phyloP scores from a whole-genome alignment of 345 rosid species.

The Arabis alpina region DNA sequence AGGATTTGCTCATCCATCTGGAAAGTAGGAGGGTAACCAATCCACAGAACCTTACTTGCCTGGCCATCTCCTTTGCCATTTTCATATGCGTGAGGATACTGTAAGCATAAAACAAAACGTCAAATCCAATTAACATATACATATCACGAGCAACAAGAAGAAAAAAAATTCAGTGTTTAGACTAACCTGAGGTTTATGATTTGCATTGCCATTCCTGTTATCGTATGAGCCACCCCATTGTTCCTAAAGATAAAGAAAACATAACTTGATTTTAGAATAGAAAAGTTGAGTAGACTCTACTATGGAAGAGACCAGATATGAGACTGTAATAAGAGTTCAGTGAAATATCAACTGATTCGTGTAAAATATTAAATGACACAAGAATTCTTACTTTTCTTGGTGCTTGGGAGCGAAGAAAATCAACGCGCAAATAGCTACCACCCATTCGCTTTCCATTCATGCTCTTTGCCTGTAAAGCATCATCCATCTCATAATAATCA shows the following conservation, averaged over 20 bases:
- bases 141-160: conserved; percentile 17
- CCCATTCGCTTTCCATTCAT: conserved; percentile 86
- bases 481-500: conserved; percentile 72
- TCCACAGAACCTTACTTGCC: conserved; percentile 87
- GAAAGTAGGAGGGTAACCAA: conserved; percentile 94
- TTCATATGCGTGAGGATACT: conserved; percentile 61
- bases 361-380: neutral
- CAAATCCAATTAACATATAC: conserved; percentile 10
- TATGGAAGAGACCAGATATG: conserved; percentile 1
- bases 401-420: conserved; percentile 75
- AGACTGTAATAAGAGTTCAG: neutral
- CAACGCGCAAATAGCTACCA: conserved; percentile 86
- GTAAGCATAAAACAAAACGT: conserved; percentile 26
- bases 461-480: conserved; percentile 79
- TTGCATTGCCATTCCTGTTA: conserved; percentile 54
- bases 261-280: conserved; percentile 4
- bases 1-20: conserved; percentile 93
- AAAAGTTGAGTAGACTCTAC: neutral
- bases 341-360: neutral
- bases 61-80: conserved; percentile 62
- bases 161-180: neutral
- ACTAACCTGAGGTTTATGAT: conserved; percentile 63
- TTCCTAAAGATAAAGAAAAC: conserved; percentile 57
- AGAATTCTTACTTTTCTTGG: conserved; percentile 72
- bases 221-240: conserved; percentile 60